Conservation (phyloP, 768 basidiomycete species). For the Jaapia argillacea region DNA sequence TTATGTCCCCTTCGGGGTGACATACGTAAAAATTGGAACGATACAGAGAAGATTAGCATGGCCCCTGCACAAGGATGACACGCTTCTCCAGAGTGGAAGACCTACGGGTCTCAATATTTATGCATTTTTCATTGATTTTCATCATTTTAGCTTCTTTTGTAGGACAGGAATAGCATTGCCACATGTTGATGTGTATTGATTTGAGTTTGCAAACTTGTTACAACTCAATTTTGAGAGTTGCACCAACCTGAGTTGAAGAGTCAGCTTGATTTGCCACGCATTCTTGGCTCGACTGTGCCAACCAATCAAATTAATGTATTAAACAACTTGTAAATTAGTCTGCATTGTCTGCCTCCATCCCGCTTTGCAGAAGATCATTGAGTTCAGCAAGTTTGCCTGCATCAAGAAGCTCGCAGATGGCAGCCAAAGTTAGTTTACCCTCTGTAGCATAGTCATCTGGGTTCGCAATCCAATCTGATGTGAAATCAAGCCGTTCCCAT, state of each 20-base stretch:
- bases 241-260: too few relatives aligned
- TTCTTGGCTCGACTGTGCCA: too few relatives aligned
- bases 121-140: too few relatives aligned
- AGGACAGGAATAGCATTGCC: too few relatives aligned
- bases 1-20: constrained; percentile 88
- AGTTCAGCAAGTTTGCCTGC: background rate
- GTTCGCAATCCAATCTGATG: background rate
- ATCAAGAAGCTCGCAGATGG: background rate
- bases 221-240: too few relatives aligned
- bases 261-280: too few relatives aligned
- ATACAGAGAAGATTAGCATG: constrained; percentile 99
- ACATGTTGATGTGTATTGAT: too few relatives aligned
- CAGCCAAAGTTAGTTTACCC: background rate
- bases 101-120: constrained; percentile 33
- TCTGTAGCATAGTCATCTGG: background rate
- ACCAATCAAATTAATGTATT: too few relatives aligned
- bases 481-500: background rate
- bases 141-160: background rate
- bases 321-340: too few relatives aligned
- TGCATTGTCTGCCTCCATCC: too few relatives aligned
- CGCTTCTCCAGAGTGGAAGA: constrained; percentile 91
- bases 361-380: background rate
- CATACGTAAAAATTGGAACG: constrained; percentile 99
- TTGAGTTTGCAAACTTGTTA: too few relatives aligned
- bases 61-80: constrained; percentile 99